Conservation (phyloP, 192 early-diverging fungal species). For the Gorgonomyces haynaldii region DNA sequence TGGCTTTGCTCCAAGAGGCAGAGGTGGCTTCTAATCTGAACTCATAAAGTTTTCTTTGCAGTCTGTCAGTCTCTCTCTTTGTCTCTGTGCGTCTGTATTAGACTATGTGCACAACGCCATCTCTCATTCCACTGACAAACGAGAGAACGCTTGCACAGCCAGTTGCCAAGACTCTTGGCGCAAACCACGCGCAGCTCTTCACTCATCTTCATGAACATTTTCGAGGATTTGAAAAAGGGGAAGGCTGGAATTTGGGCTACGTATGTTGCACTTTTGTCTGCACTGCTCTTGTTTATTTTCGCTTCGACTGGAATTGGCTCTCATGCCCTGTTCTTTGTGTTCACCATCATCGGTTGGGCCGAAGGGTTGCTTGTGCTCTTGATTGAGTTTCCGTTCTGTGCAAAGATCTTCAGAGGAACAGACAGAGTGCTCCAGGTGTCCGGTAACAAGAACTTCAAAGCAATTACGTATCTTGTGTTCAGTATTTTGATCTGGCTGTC, state of each 20-base stretch:
- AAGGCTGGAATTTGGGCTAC: no score
- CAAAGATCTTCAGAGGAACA: neutral
- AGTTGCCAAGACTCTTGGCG: neutral
- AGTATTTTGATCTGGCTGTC: constrained; percentile 30
- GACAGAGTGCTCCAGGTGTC: constrained; percentile 4
- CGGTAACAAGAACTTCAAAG: constrained; percentile 3
- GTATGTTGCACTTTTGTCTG: no score
- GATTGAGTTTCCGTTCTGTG: constrained; percentile 1
- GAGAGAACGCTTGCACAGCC: neutral
- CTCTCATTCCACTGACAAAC: neutral
- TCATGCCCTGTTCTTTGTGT: no score
- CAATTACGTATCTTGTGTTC: constrained; percentile 11
- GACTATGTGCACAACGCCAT: neutral
- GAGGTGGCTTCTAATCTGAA: no score
- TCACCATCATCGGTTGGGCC: no score
- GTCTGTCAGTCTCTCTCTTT: neutral
- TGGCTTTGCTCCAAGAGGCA: constrained; percentile 4
- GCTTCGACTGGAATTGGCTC: no score
- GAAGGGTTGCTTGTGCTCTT: constrained; percentile 6
- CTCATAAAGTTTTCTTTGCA: neutral
- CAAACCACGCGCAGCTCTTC: neutral
- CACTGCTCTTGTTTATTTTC: no score
- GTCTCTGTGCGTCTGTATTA: neutral
- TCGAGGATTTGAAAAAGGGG: no score
- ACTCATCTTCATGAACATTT: no score